Evolutionary conservation across 1,139 yeast species (phyloP).

Genomic region (Blastobotrys proliferans): DNA sequence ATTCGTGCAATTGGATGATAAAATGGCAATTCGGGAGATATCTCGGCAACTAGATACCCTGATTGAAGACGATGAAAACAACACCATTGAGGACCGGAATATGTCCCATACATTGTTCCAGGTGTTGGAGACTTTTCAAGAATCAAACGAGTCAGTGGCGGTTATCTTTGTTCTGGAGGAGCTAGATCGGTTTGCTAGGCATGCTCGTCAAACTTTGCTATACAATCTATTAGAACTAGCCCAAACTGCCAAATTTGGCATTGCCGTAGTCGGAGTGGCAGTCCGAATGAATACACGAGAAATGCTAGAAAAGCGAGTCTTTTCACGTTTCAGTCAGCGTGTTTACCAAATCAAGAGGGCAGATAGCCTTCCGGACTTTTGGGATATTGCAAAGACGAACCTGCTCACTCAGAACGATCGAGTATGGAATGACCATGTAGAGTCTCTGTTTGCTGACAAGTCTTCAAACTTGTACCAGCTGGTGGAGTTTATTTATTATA

Average conservation of each 20-base stretch:
- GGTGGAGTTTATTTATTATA: constrained; percentile 49
- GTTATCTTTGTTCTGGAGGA: constrained; percentile 80
- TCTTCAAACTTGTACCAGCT: constrained; percentile 35
- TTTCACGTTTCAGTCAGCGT: constrained; percentile 84
- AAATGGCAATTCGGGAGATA: constrained; percentile 74
- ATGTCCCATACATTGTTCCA: constrained; percentile 51
- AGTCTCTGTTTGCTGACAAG: constrained; percentile 16
- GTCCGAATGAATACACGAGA: constrained; percentile 74
- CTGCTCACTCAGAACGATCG: constrained; percentile 28
- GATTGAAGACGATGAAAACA: constrained; percentile 5
- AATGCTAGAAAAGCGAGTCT: constrained; percentile 81
- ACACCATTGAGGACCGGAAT: constrained; percentile 42
- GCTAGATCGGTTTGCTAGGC: constrained; percentile 63
- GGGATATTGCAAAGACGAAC: constrained; percentile 32
- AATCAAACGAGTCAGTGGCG: constrained; percentile 42
- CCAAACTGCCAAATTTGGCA: constrained; percentile 62
- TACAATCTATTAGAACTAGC: constrained; percentile 87
- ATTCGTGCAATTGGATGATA: constrained; percentile 67
- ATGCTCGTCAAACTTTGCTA: constrained; percentile 71
- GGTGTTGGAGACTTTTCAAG: constrained; percentile 42
- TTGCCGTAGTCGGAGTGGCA: constrained; percentile 78
- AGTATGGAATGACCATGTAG: constrained; percentile 3
- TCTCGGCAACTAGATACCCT: constrained; percentile 69
- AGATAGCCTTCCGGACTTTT: constrained; percentile 33
- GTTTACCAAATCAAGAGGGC: constrained; percentile 58